Evolutionary conservation across 495 filamentous ascomycete species (phyloP).

Genomic region (Hyphodiscus hymeniophilus): DNA sequence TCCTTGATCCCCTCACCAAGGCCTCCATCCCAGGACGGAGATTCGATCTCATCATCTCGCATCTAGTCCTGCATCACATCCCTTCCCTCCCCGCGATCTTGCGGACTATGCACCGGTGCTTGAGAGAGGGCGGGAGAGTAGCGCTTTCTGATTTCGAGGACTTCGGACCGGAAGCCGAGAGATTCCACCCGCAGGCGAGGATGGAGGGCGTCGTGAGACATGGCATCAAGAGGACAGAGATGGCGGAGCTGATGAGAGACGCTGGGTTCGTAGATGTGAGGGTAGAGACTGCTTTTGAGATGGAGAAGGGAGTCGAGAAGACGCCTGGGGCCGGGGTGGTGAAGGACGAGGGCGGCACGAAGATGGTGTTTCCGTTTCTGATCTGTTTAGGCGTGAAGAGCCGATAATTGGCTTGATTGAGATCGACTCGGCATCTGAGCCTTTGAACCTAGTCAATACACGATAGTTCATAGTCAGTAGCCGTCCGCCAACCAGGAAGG

Average conservation of each 20-base stretch:
- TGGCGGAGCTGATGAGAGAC: slow-evolving; percentile 31
- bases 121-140: slow-evolving; percentile 35
- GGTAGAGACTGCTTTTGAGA: slow-evolving; percentile 34
- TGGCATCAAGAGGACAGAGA: slow-evolving; percentile 34
- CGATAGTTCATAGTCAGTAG: too few relatives aligned
- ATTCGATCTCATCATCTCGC: slow-evolving; percentile 42
- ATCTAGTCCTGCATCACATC: slow-evolving; percentile 49
- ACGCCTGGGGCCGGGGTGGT: slow-evolving; percentile 25
- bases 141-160: slow-evolving; percentile 51
- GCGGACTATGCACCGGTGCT: slow-evolving; percentile 30
- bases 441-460: too few relatives aligned
- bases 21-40: slow-evolving; percentile 2
- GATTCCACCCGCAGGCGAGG: slow-evolving; percentile 42
- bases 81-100: slow-evolving; percentile 34
- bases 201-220: slow-evolving; percentile 47
- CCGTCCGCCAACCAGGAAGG: too few relatives aligned
- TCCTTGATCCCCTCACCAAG: not conserved
- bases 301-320: slow-evolving; percentile 39
- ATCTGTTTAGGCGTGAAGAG: slow-evolving; percentile 34
- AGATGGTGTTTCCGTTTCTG: slow-evolving; percentile 43
- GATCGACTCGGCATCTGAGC: too few relatives aligned
- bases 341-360: slow-evolving; percentile 22
- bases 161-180: slow-evolving; percentile 40
- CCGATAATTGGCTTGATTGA: too few relatives aligned
- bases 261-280: slow-evolving; percentile 39